A percentile compares a stretch with the other conserved stretches of the same genome.
Conservation (phyloP, 163 green algal genomes). For the Scenedesmus sp. region DNA sequence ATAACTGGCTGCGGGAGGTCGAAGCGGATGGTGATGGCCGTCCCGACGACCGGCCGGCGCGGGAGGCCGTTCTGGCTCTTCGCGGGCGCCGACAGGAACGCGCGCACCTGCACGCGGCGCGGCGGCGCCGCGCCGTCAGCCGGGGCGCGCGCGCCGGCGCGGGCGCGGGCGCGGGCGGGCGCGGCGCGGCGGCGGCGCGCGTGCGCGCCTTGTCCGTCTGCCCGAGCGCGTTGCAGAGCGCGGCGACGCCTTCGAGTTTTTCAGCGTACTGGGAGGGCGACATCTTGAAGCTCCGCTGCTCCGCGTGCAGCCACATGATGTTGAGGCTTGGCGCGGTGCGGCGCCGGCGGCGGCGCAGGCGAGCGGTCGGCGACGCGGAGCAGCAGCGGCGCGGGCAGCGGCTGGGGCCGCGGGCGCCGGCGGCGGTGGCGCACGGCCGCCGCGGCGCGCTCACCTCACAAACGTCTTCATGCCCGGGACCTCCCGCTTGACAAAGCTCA, state of each 20-base stretch:
- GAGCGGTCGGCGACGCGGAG: too few species aligned
- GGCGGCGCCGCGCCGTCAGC: background rate
- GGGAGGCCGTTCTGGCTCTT: slow-evolving; percentile 71
- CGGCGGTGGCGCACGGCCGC: too few species aligned
- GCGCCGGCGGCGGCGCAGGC: too few species aligned
- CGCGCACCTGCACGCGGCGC: slow-evolving; percentile 35
- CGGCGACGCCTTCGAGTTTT: slow-evolving; percentile 74
- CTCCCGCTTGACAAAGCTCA: slow-evolving; percentile 72
- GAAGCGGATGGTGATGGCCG: slow-evolving; percentile 71
- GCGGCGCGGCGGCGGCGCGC: background rate
- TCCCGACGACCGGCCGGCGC: slow-evolving; percentile 74
- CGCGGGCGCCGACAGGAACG: slow-evolving; percentile 63
- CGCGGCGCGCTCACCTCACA: slow-evolving; percentile 41
- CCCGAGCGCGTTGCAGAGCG: slow-evolving; percentile 60
- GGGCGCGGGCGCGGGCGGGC: background rate
- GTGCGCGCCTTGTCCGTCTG: slow-evolving; percentile 63
- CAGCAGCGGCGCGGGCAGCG: too few species aligned
- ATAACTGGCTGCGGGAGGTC: slow-evolving; percentile 53
- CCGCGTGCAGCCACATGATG: slow-evolving; percentile 68
- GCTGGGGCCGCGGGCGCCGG: too few species aligned
- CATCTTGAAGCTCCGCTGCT: slow-evolving; percentile 79
- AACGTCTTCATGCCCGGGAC: slow-evolving; percentile 74
- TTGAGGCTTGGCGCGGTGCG: slow-evolving; percentile 63
- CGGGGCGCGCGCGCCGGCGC: background rate
- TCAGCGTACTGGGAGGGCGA: slow-evolving; percentile 72